Conservation (phyloP, 208 protist genomes). For the Sergeia podlipaevii region DNA sequence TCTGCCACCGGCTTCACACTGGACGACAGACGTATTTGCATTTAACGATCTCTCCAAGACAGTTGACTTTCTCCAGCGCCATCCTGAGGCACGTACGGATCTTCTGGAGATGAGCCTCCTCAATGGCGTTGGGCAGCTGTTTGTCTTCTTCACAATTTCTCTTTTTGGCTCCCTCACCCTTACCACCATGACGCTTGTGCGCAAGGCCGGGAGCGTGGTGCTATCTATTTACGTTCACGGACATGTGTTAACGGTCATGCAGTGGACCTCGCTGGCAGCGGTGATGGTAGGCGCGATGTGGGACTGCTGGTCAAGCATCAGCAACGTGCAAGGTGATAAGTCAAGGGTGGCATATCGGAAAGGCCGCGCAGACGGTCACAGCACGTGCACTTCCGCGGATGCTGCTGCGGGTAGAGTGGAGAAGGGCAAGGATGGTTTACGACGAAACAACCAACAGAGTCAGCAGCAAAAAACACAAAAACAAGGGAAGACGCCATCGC, state of each 20-base stretch:
- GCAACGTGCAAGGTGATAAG: too few species aligned
- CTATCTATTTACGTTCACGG: conserved; percentile 76
- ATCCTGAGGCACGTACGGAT: conserved; percentile 51
- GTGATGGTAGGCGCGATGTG: conserved; percentile 55
- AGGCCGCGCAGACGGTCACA: background rate
- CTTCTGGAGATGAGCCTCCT: conserved; percentile 57
- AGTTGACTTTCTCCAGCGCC: conserved; percentile 38
- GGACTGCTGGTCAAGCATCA: conserved; percentile 43
- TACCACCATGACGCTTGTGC: conserved; percentile 76
- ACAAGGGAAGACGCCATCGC: too few species aligned
- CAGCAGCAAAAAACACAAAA: too few species aligned
- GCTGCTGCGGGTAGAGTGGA: background rate
- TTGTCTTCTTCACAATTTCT: conserved; percentile 78
- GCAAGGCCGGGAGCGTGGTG: conserved; percentile 73
- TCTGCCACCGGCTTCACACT: background rate
- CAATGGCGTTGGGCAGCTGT: conserved; percentile 73
- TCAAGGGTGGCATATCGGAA: too few species aligned
- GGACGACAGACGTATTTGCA: conserved; percentile 18
- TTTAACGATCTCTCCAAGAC: conserved; percentile 52
- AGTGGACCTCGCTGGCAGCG: conserved; percentile 51
- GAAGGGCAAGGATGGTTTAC: conserved; percentile 1
- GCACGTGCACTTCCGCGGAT: conserved; percentile 3
- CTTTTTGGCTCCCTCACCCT: conserved; percentile 76
- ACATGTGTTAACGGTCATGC: conserved; percentile 36
- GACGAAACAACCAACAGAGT: too few species aligned